Base-by-base conservation (phyloP, 345 rosid genomes). In the Salix exigua region DNA sequence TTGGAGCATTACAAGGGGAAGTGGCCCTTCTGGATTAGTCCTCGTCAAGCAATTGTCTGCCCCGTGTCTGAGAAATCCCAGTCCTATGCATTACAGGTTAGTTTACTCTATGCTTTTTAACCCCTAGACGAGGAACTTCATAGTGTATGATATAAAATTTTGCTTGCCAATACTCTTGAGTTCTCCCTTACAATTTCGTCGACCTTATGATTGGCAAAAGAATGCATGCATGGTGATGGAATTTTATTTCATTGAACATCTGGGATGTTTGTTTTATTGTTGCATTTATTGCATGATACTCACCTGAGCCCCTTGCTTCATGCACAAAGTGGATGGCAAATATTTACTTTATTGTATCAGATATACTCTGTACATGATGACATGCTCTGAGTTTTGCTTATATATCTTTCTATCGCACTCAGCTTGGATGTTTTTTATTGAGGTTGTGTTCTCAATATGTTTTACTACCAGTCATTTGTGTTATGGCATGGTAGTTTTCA, bases 1-100 rank as follows among this genome's bases (percentile, higher is more conserved):
- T 79, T 96, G 87, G 97, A 96, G 83, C 99, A 93, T 80, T 94
- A 91, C 89, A 90, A 96, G 87, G 97, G 98, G 72, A 96, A 96
- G 78, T 96, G 98, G 99, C 99, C 98, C 30, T 92, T 96, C 81
- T 96, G 99, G 99, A 92, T 96, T 31, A 96, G 98, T 84, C 99
- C 99, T 0, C 95, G 98, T 68, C 99, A 96, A 81, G 97, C 97
- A 71, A 94, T 96, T 86, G 97, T 96, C 75, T 96, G 99, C 83
- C 92, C 97, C 19, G 95, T 94, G 11, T 96, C 99, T 70, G 89
- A 87, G 87, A 96, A 94, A 84, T 90, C 97, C n/a, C 83, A 87
- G 73, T 60, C 80, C 1, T 96, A 94, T 76, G 97, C 97, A 23
- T 71, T 77, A 65, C 23, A 89, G 97, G 99, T 94, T 81, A 63